Conservation (phyloP, 306 rosid genomes). For the Malus sieversii region DNA sequence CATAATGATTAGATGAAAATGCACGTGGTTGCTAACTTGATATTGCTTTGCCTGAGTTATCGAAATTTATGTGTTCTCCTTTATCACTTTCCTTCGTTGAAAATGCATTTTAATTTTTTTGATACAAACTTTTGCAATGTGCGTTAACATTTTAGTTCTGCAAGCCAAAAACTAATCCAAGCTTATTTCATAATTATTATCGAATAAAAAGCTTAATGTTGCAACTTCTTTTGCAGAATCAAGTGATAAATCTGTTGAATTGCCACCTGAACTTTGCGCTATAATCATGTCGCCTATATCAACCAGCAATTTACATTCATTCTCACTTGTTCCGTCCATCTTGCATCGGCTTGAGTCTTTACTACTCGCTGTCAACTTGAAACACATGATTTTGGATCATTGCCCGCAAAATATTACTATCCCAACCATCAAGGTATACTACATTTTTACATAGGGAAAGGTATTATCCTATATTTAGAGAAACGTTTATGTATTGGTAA, state of each 20-base stretch:
- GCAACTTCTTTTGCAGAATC: slow-evolving; percentile 32
- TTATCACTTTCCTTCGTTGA: not conserved
- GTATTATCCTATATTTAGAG: not conserved
- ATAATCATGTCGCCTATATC: slow-evolving; percentile 61
- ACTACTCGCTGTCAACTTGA: slow-evolving; percentile 53
- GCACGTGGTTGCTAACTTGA: not conserved
- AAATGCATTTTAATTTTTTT: not conserved
- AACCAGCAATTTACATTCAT: slow-evolving; percentile 37
- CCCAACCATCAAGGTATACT: slow-evolving; percentile 47
- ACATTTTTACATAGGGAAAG: not conserved
- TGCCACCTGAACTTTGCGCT: slow-evolving; percentile 72
- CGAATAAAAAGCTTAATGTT: not conserved
- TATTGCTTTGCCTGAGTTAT: too few species aligned
- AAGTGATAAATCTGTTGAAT: slow-evolving; percentile 34
- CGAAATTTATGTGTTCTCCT: too few species aligned
- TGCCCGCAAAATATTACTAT: slow-evolving; percentile 39
- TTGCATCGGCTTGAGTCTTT: slow-evolving; percentile 68
- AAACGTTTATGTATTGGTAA: not conserved
- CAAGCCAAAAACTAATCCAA: not conserved
- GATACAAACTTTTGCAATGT: not conserved
- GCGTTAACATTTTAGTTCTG: not conserved
- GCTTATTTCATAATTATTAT: not conserved
- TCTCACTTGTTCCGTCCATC: slow-evolving; percentile 60
- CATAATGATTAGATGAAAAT: not conserved
- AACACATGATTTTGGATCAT: slow-evolving; percentile 43